phyloP scores from a whole-genome alignment of 371 early-diverging fungal species.

The Mycotypha africana region DNA sequence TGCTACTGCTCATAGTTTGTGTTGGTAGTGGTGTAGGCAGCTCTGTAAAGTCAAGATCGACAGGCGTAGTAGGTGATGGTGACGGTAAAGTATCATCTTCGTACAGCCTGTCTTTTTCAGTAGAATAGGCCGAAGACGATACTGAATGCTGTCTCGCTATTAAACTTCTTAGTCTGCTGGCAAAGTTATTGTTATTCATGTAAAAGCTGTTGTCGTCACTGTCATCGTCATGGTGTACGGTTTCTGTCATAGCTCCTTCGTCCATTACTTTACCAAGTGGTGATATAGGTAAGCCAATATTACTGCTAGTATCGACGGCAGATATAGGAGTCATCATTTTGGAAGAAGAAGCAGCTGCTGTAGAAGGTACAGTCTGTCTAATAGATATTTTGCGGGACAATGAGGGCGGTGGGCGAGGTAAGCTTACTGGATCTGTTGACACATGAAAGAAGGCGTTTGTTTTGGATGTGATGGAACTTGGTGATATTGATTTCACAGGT shows the following conservation, averaged over 20 bases:
- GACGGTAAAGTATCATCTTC: conserved; percentile 24
- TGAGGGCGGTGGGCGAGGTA: conserved; percentile 39
- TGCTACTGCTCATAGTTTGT: conserved; percentile 24
- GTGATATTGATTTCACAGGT: no score
- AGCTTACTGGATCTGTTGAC: conserved; percentile 4
- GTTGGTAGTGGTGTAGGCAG: conserved; percentile 1
- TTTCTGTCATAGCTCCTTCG: background rate
- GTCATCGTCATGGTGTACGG: background rate
- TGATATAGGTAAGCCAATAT: background rate
- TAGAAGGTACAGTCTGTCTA: conserved; percentile 3
- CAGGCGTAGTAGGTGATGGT: conserved; percentile 18
- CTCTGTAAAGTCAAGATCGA: conserved; percentile 7
- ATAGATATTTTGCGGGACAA: conserved; percentile 21
- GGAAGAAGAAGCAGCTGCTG: background rate
- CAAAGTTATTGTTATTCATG: no score
- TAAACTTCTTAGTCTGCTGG: no score
- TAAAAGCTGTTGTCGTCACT: conserved; percentile 12
- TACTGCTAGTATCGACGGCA: no score
- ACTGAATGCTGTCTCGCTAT: no score
- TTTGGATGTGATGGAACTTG: conserved; percentile 23
- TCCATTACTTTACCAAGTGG: no score
- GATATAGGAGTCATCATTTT: conserved; percentile 6
- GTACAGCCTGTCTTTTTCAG: background rate
- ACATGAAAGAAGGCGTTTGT: conserved; percentile 34
- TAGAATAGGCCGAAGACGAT: background rate